Percentiles rank a stretch among this genome's conserved stretches.
phyloP scores from a whole-genome alignment of 2,329 filamentous ascomycete species.

The Alternaria sp. region DNA sequence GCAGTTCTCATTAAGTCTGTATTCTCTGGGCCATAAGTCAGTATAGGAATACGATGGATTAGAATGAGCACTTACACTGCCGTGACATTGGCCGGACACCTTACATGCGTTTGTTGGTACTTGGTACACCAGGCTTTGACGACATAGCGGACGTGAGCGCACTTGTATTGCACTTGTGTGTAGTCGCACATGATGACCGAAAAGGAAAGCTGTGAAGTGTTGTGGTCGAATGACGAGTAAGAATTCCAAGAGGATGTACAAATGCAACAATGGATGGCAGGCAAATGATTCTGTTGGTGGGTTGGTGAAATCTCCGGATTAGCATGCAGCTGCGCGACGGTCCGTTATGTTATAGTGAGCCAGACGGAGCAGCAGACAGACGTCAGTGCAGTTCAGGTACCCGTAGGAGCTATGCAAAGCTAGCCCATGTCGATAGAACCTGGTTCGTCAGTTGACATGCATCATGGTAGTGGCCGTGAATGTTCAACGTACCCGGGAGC shows the following conservation, averaged over 20 bases:
- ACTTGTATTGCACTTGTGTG: constrained; percentile 65
- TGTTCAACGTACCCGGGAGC: constrained; percentile 29
- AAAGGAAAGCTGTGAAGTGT: constrained; percentile 10
- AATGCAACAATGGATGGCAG: constrained; percentile 9
- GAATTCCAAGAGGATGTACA: not conserved
- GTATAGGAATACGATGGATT: not conserved
- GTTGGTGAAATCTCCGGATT: constrained; percentile 16
- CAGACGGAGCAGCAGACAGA: constrained; percentile 20
- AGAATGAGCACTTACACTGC: constrained; percentile 52
- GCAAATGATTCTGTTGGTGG: constrained; percentile 15
- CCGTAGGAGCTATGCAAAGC: constrained; percentile 26
- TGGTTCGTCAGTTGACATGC: constrained; percentile 28
- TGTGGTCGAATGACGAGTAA: constrained; percentile 13
- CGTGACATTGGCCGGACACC: constrained; percentile 64
- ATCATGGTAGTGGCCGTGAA: constrained; percentile 27
- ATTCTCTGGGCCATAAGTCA: constrained; percentile 50
- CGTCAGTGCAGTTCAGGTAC: constrained; percentile 36
- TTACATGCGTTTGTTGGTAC: constrained; percentile 63
- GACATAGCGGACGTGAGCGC: constrained; percentile 63
- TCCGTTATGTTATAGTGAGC: constrained; percentile 27
- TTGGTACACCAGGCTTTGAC: constrained; percentile 65
- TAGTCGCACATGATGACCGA: constrained; percentile 64
- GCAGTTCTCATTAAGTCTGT: constrained; percentile 58
- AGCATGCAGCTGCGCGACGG: constrained; percentile 29
- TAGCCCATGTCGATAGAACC: constrained; percentile 24